These are phyloP conservation scores for Pyricularia pennisetigena DNA, from an alignment of 2,329 filamentous ascomycete species.

Conservation along the genomic window DNA sequence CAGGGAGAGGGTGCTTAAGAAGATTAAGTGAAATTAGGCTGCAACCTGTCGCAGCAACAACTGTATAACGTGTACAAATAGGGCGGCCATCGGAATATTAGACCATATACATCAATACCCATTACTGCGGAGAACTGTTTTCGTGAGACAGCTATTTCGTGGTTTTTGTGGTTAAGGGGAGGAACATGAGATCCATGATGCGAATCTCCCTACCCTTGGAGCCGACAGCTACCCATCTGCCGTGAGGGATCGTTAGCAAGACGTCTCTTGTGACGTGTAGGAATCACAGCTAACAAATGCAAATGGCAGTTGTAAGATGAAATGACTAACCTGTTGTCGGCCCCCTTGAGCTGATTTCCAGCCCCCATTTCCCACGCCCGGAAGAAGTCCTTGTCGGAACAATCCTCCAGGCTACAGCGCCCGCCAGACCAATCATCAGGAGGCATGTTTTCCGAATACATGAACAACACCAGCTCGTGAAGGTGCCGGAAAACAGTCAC, in stretches of 20 bases:
- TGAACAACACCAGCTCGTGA: conserved; percentile 8
- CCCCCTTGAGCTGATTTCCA: conserved; percentile 6
- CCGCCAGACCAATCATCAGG: conserved; percentile 6
- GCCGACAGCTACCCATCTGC: conserved; percentile 8
- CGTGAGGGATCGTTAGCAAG: neutral
- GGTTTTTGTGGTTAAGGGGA: neutral
- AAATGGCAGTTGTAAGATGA: neutral
- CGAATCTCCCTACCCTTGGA: conserved; percentile 3
- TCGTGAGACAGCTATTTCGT: neutral
- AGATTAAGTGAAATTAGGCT: neutral
- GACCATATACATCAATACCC: neutral
- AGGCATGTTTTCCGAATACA: conserved; percentile 6
- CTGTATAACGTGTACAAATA: conserved; percentile 5
- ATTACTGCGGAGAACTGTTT: neutral
- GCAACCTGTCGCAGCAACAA: neutral
- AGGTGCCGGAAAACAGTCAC: conserved; percentile 8
- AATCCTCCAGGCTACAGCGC: conserved; percentile 8
- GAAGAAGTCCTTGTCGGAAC: conserved; percentile 7
- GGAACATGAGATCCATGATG: conserved; percentile 8
- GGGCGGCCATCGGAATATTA: neutral
- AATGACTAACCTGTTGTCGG: neutral
- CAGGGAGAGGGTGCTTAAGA: conserved; percentile 61
- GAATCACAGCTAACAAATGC: neutral
- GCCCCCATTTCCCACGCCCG: conserved; percentile 8
- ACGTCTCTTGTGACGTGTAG: neutral